Evolutionary conservation across 2,329 filamentous ascomycete genomes (phyloP).

Genomic region (Phaeosphaeria sp.): DNA sequence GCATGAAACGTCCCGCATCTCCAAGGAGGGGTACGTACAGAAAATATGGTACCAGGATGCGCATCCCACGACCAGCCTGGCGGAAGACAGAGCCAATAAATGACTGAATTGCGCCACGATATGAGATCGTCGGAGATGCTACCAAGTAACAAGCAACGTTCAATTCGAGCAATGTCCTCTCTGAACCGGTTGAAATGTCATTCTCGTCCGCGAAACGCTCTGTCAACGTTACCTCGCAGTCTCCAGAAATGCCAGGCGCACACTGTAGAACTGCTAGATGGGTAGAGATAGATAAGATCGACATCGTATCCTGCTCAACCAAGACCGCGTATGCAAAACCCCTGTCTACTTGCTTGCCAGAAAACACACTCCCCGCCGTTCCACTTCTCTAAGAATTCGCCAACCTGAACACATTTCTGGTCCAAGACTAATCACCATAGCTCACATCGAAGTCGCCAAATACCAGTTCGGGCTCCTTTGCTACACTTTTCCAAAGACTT

Average conservation of each 20-base stretch:
- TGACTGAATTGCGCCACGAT: background rate
- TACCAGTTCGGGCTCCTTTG: background rate
- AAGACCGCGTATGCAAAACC: background rate
- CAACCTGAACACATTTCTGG: too few relatives aligned
- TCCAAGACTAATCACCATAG: background rate
- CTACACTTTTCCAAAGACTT: too few relatives aligned
- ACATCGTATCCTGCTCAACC: background rate
- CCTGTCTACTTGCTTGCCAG: background rate
- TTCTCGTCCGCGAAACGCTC: too few relatives aligned
- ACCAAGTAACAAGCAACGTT: too few relatives aligned
- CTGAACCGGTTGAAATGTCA: too few relatives aligned
- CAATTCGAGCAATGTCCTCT: background rate
- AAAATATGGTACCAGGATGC: background rate
- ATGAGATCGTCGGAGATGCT: background rate
- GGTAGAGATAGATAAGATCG: background rate
- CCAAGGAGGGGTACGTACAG: background rate
- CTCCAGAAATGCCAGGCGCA: background rate
- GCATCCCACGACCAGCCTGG: background rate
- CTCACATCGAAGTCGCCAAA: too few relatives aligned
- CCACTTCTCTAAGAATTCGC: too few relatives aligned
- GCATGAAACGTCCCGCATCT: background rate
- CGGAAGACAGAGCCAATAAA: background rate
- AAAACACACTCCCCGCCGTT: too few relatives aligned
- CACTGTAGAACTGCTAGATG: background rate
- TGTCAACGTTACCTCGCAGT: too few relatives aligned